Evolutionary conservation across 2,329 filamentous ascomycete genomes (phyloP).

Genomic region (Macrophomina tecta): DNA sequence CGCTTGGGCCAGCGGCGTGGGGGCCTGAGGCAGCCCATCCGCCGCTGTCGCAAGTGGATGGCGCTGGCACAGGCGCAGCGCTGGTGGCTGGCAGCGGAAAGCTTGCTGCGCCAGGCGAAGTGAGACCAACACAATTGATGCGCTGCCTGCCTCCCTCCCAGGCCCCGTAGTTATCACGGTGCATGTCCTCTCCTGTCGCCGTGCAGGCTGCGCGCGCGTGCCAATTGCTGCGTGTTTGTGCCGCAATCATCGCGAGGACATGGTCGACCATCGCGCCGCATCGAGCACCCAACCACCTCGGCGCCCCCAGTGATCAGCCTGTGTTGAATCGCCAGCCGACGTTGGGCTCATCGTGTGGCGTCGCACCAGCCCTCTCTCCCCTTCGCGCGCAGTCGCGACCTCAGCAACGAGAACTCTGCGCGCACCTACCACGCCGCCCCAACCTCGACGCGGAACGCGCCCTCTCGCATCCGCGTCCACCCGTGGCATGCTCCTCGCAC

Average conservation of each 20-base stretch:
- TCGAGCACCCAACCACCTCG: background rate
- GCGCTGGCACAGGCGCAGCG: background rate
- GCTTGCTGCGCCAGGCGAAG: slow-evolving; percentile 11
- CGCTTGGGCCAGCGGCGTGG: background rate
- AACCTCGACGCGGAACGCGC: slow-evolving; percentile 10
- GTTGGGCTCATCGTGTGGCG: slow-evolving; percentile 11
- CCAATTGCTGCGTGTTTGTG: background rate
- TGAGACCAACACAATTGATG: slow-evolving; percentile 20
- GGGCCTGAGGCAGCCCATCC: too few relatives aligned
- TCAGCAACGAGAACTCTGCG: slow-evolving; percentile 23
- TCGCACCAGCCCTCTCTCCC: slow-evolving; percentile 18
- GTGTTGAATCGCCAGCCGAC: slow-evolving; percentile 1
- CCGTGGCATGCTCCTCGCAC: slow-evolving; percentile 13
- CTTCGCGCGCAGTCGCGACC: slow-evolving; percentile 14
- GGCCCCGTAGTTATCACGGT: background rate
- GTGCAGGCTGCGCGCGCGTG: background rate
- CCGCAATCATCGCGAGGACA: background rate
- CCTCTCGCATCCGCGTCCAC: slow-evolving; percentile 10
- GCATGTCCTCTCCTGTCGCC: background rate
- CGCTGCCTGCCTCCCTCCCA: background rate
- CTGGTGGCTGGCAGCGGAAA: slow-evolving; percentile 6
- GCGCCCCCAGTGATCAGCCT: background rate
- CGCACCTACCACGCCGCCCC: slow-evolving; percentile 13
- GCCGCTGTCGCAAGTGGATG: background rate
- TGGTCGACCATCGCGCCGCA: background rate